These are phyloP conservation scores for Bipolaris cookei DNA, from an alignment of 2,329 filamentous ascomycete species.

Conservation along the genomic window DNA sequence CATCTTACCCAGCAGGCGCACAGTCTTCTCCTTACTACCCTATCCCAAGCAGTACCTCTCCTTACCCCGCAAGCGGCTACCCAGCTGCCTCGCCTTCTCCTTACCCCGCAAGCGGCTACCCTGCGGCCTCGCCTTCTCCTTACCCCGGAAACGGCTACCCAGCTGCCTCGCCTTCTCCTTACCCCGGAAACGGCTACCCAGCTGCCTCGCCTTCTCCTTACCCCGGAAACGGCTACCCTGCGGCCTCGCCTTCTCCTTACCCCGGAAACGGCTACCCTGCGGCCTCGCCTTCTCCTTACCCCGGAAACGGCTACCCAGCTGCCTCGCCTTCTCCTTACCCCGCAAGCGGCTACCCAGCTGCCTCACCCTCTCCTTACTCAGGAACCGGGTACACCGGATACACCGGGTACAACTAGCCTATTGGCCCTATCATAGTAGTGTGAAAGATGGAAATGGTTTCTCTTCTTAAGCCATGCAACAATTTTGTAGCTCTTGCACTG, in stretches of 20 bases:
- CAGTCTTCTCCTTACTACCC: slow-evolving; percentile 19
- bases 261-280: background rate
- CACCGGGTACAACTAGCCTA: slow-evolving; percentile 17
- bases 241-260: background rate
- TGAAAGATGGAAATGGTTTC: slow-evolving; percentile 1
- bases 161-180: background rate
- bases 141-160: background rate
- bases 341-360: slow-evolving; percentile 7
- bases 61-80: background rate
- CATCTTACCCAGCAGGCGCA: slow-evolving; percentile 18
- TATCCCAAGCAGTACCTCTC: background rate
- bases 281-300: background rate
- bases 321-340: background rate
- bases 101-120: background rate
- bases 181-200: background rate
- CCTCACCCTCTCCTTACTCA: slow-evolving; percentile 7
- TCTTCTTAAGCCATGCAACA: slow-evolving; percentile 10
- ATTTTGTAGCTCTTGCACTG: slow-evolving; percentile 11
- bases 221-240: background rate
- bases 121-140: background rate
- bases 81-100: background rate
- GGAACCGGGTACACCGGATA: background rate
- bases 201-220: background rate
- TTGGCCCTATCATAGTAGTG: background rate
- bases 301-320: background rate